Percentiles rank a stretch among this genome's conserved stretches.
Conservation (phyloP, 441 rosid species). For the Dalechampia spathulata region DNA sequence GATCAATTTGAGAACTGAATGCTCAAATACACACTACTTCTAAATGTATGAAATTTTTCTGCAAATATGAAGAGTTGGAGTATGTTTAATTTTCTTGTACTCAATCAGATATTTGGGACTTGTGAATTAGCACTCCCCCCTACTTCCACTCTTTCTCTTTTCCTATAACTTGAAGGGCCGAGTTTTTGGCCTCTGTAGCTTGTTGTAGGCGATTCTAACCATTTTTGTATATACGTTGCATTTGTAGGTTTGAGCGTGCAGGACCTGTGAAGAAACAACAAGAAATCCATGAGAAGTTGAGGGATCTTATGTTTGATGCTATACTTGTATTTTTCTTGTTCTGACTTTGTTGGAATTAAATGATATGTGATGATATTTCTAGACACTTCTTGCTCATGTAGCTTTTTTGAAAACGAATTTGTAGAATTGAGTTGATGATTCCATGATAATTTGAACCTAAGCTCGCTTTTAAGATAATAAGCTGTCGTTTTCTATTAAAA, state of each 20-base stretch:
- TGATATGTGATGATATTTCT: not conserved
- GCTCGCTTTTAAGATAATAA: too few relatives aligned
- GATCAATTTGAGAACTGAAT: not conserved
- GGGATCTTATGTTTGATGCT: not conserved
- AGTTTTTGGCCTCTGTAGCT: too few relatives aligned
- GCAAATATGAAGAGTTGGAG: too few relatives aligned
- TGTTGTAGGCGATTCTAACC: not conserved
- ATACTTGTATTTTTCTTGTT: not conserved
- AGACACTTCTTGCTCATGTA: not conserved
- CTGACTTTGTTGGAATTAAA: not conserved
- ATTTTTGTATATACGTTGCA: not conserved
- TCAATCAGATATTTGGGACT: not conserved
- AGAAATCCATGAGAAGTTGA: not conserved
- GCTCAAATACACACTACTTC: not conserved
- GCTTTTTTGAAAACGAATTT: not conserved
- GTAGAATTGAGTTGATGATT: too few relatives aligned
- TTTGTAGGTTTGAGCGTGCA: conserved; percentile 49
- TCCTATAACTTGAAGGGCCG: not conserved
- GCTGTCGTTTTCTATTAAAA: too few relatives aligned
- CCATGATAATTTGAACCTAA: too few relatives aligned
- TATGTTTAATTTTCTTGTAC: not conserved
- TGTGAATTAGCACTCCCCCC: too few relatives aligned
- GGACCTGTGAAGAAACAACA: conserved; percentile 35
- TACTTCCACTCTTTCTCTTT: too few relatives aligned
- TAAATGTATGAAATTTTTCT: not conserved